Conservation (phyloP, 2,329 filamentous ascomycete genomes). For the Talaromyces sp. region DNA sequence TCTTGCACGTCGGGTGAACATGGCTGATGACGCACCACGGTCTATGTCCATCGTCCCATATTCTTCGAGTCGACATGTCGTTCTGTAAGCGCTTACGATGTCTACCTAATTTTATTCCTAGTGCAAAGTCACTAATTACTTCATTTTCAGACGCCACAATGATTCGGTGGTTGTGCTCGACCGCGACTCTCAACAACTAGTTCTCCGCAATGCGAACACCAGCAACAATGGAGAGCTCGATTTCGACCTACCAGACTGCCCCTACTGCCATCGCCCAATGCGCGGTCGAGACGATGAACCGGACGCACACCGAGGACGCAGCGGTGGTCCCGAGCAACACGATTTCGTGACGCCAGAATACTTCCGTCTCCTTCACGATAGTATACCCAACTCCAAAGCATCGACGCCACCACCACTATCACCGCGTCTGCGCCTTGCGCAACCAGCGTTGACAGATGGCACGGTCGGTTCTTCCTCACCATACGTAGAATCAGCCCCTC, state of each 20-base stretch:
- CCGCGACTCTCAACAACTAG: constrained; percentile 76
- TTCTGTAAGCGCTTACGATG: constrained; percentile 36
- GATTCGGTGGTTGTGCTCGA: constrained; percentile 92
- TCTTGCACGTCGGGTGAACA: constrained; percentile 20
- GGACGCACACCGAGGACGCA: constrained; percentile 29
- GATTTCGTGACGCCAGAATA: constrained; percentile 87
- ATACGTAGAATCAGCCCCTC: constrained; percentile 39
- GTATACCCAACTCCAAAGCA: constrained; percentile 49
- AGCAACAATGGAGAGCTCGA: constrained; percentile 43
- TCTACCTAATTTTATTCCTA: not conserved
- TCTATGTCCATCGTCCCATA: constrained; percentile 45
- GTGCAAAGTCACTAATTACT: constrained; percentile 13
- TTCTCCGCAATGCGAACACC: constrained; percentile 63
- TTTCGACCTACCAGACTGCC: constrained; percentile 61
- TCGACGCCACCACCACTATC: constrained; percentile 48
- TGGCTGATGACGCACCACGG: constrained; percentile 30
- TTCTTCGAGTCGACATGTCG: constrained; percentile 42
- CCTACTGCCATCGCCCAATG: constrained; percentile 79
- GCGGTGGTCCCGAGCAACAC: constrained; percentile 39
- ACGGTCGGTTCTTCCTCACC: not conserved
- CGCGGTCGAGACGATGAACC: constrained; percentile 47
- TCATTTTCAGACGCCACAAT: constrained; percentile 69
- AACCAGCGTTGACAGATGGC: constrained; percentile 44
- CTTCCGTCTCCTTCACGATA: constrained; percentile 82
- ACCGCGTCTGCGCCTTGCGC: constrained; percentile 43